Conservation (phyloP, 306 rosid species). For the Quercus wislizeni region DNA sequence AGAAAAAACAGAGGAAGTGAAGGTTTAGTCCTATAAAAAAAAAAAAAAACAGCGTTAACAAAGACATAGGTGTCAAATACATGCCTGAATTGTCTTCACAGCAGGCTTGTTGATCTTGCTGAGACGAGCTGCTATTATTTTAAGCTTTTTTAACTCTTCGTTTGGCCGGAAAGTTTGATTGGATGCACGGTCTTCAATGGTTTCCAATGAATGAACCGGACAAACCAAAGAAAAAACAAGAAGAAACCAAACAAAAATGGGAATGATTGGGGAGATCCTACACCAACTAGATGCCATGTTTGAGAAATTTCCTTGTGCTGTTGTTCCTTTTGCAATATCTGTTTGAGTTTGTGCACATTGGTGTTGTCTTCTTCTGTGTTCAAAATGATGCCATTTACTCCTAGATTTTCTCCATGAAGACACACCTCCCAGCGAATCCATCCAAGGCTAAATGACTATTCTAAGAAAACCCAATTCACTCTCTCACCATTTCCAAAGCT, state of each 20-base stretch:
- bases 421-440: constrained; percentile 38
- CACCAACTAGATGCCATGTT: constrained; percentile 69
- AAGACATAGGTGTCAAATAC: not conserved
- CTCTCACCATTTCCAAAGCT: constrained; percentile 57
- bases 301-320: constrained; percentile 25
- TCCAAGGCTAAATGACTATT: constrained; percentile 37
- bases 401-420: constrained; percentile 39
- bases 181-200: constrained; percentile 20
- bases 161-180: constrained; percentile 60
- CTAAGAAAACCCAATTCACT: constrained; percentile 31
- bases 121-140: constrained; percentile 53
- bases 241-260: constrained; percentile 53
- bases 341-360: constrained; percentile 38
- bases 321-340: constrained; percentile 37
- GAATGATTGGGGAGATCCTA: constrained; percentile 45
- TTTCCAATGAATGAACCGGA: constrained; percentile 43
- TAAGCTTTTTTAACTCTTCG: constrained; percentile 51
- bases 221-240: constrained; percentile 49
- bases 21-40: not conserved
- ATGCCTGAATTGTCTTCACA: constrained; percentile 78
- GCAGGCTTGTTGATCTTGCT: constrained; percentile 74
- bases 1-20: constrained; percentile 22
- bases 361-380: constrained; percentile 42
- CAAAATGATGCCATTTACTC: constrained; percentile 34
- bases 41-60: not conserved